A percentile compares a stretch with the other conserved stretches of the same genome.
Conservation (phyloP, 1,284 basidiomycete species). For the Moesziomyces globuligerus region DNA sequence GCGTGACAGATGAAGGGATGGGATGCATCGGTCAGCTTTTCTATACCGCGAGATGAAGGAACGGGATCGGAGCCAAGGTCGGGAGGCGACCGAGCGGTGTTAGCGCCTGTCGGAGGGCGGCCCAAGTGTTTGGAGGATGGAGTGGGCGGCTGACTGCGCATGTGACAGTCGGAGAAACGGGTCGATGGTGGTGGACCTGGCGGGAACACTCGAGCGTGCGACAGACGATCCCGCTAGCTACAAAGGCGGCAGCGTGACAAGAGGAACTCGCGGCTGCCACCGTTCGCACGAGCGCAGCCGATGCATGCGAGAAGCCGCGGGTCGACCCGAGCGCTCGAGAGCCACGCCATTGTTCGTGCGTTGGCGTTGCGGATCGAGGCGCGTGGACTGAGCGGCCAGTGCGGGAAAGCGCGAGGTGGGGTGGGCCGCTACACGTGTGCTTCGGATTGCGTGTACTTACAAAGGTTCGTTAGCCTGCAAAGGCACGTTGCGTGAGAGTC, state of each 20-base stretch:
- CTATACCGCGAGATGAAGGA: constrained; percentile 2
- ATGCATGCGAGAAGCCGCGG: no score
- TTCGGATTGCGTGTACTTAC: constrained; percentile 17
- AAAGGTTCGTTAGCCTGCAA: constrained; percentile 41
- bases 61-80: not conserved
- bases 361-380: not conserved
- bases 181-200: no score
- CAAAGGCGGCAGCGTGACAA: not conserved
- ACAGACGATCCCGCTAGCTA: not conserved
- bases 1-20: constrained; percentile 4
- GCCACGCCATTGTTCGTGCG: not conserved
- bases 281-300: not conserved
- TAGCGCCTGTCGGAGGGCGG: not conserved
- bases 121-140: not conserved
- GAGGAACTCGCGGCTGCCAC: not conserved
- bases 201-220: not conserved
- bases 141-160: not conserved
- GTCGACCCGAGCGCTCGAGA: no score
- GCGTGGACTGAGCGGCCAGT: not conserved
- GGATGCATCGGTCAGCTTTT: constrained; percentile 12
- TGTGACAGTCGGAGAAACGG: not conserved
- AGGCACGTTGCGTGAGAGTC: constrained; percentile 20
- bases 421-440: not conserved
- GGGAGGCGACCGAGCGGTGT: not conserved
- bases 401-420: not conserved